phyloP scores from a whole-genome alignment of 225 moss, liverwort and hornwort genomes.

The Rhytidiadelphus loreus region DNA sequence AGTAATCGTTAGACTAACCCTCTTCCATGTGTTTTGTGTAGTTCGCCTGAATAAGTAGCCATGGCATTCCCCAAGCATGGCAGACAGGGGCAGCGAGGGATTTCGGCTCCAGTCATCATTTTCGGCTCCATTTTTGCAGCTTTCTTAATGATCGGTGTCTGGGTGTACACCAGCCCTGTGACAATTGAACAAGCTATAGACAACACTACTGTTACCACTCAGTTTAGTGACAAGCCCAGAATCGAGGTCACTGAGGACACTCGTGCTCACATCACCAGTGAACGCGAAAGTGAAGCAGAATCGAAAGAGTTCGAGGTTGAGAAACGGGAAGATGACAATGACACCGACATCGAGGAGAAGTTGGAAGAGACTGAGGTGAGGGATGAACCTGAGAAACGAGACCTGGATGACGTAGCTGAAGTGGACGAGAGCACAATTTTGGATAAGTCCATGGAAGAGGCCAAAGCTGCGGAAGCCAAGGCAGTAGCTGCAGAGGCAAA shows the following conservation, averaged over 20 bases:
- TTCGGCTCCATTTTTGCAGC: slow-evolving; percentile 29
- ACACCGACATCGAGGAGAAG: slow-evolving; percentile 5
- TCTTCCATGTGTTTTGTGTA: background rate
- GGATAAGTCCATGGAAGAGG: slow-evolving; percentile 20
- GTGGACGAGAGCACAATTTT: slow-evolving; percentile 19
- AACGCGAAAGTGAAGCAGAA: slow-evolving; percentile 2
- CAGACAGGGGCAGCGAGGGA: slow-evolving; percentile 27
- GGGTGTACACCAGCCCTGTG: slow-evolving; percentile 33
- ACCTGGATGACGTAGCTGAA: background rate
- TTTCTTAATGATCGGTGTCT: slow-evolving; percentile 28
- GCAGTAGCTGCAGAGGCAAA: background rate
- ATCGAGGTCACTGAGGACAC: background rate
- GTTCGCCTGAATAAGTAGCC: slow-evolving; percentile 4
- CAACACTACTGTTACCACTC: background rate
- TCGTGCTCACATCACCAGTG: background rate
- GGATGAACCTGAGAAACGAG: background rate
- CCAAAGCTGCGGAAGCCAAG: background rate
- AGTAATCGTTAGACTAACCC: background rate
- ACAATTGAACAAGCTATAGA: background rate
- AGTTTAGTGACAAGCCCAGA: background rate
- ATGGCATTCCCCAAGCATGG: slow-evolving; percentile 44
- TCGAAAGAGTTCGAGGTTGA: slow-evolving; percentile 11
- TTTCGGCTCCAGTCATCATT: slow-evolving; percentile 20
- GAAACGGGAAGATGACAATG: background rate
- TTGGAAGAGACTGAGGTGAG: slow-evolving; percentile 13